These are phyloP conservation scores for Xanthoconium purpureum DNA, from an alignment of 768 basidiomycete genomes.

Conservation along the genomic window DNA sequence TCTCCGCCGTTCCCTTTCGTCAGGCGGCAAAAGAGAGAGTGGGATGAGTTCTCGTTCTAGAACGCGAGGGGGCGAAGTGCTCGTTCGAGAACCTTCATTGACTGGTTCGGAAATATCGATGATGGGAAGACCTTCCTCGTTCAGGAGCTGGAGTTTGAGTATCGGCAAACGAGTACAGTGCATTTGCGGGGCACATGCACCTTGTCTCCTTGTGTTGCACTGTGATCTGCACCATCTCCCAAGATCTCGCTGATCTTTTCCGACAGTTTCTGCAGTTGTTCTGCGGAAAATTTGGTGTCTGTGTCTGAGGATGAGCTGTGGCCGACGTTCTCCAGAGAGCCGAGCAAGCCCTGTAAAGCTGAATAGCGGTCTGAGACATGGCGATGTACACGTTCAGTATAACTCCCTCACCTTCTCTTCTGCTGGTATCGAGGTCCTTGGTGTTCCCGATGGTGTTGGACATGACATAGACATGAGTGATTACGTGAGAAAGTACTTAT, in stretches of 20 bases:
- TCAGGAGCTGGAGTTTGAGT: constrained; percentile 48
- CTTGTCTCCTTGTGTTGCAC: constrained; percentile 42
- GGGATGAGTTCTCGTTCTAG: constrained; percentile 49
- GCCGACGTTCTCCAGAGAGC: constrained; percentile 31
- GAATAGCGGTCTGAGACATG: constrained; percentile 11
- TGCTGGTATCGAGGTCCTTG: constrained; percentile 31
- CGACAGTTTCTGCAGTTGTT: constrained; percentile 53
- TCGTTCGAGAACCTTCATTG: constrained; percentile 19
- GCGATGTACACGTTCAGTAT: not conserved
- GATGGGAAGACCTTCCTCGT: constrained; percentile 78
- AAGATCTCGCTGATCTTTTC: constrained; percentile 56
- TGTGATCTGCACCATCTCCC: constrained; percentile 42
- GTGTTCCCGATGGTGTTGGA: constrained; percentile 13
- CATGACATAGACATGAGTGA: constrained; percentile 11
- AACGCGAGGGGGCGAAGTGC: constrained; percentile 11
- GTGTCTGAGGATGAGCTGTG: constrained; percentile 4
- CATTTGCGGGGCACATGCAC: constrained; percentile 41
- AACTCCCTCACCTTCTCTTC: constrained; percentile 37
- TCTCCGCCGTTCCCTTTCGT: constrained; percentile 48
- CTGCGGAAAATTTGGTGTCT: constrained; percentile 37
- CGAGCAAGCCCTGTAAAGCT: constrained; percentile 41
- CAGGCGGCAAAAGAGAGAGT: constrained; percentile 42
- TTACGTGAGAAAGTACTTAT: constrained; percentile 18
- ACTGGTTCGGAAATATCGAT: constrained; percentile 71
- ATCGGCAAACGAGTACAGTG: constrained; percentile 22